Evolutionary conservation across 1,284 basidiomycete genomes (phyloP).

Genomic region (Fomitiporia mediterranea): DNA sequence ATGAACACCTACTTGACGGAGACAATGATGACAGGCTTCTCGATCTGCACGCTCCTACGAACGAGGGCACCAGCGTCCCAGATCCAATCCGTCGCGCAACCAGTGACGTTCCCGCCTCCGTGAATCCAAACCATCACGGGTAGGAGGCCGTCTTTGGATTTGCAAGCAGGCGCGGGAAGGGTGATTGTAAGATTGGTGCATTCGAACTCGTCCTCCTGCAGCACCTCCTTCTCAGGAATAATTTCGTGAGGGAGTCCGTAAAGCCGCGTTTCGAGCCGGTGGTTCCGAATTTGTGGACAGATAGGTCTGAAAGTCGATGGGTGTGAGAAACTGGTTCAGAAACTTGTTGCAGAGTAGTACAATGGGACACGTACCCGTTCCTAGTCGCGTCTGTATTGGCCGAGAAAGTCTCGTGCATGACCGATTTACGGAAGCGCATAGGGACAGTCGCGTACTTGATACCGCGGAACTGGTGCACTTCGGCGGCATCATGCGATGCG

Average conservation of each 20-base stretch:
- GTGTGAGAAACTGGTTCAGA: not conserved
- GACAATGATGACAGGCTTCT: constrained; percentile 64
- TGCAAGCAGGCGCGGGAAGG: constrained; percentile 48
- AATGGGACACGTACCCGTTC: constrained; percentile 45
- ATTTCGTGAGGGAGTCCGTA: constrained; percentile 54
- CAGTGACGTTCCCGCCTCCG: constrained; percentile 59
- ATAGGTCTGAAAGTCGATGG: constrained; percentile 47
- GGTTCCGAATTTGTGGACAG: constrained; percentile 58
- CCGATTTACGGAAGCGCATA: constrained; percentile 67
- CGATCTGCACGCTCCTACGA: constrained; percentile 52
- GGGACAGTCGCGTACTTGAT: constrained; percentile 73
- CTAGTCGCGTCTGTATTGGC: constrained; percentile 54
- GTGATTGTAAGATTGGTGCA: constrained; percentile 76
- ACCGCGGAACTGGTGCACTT: constrained; percentile 67
- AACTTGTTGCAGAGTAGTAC: not conserved
- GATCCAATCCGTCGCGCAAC: constrained; percentile 69
- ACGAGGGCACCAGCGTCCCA: constrained; percentile 69
- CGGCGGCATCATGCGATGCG: constrained; percentile 47
- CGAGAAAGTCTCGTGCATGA: constrained; percentile 51
- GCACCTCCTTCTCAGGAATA: constrained; percentile 50
- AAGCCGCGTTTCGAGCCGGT: constrained; percentile 52
- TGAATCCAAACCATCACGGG: constrained; percentile 80
- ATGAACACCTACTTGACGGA: constrained; percentile 61
- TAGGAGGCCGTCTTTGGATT: constrained; percentile 30
- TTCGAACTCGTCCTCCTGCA: constrained; percentile 57